Evolutionary conservation across 306 rosid genomes (phyloP).

Genomic region (Lotus japonicus): DNA sequence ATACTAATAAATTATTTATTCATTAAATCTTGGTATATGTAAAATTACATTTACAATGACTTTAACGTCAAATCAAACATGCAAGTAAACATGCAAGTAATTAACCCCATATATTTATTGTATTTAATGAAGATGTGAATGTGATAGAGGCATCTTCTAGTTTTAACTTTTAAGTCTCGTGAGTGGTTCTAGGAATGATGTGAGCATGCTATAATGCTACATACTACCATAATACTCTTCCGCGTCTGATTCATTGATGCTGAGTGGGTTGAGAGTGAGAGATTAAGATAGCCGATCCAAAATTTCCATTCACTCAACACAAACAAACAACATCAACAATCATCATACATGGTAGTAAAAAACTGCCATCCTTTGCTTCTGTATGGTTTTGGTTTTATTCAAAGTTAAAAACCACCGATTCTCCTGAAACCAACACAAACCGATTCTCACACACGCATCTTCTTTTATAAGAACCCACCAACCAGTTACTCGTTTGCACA

Average conservation of each 20-base stretch:
- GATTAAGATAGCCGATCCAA: slow-evolving; percentile 20
- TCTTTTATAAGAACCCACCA: slow-evolving; percentile 33
- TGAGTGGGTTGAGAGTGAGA: slow-evolving; percentile 18
- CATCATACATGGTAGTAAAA: too few relatives aligned
- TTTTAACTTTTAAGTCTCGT: background rate
- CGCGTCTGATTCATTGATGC: slow-evolving; percentile 13
- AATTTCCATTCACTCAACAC: slow-evolving; percentile 18
- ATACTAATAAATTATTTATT: too few relatives aligned
- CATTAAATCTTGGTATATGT: too few relatives aligned
- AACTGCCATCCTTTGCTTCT: slow-evolving; percentile 9
- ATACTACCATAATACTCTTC: background rate
- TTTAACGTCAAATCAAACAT: too few relatives aligned
- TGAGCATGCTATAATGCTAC: background rate
- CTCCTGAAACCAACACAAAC: slow-evolving; percentile 17
- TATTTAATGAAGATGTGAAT: too few relatives aligned
- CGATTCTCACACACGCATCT: slow-evolving; percentile 25
- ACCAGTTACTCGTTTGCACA: slow-evolving; percentile 18
- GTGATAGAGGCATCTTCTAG: too few relatives aligned
- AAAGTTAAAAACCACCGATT: slow-evolving; percentile 37
- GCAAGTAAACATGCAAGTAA: too few relatives aligned
- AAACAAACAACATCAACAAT: too few relatives aligned
- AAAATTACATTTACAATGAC: too few relatives aligned
- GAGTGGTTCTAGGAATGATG: background rate
- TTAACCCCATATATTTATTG: too few relatives aligned
- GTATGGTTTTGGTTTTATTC: too few relatives aligned